Percentiles rank a stretch among this genome's conserved stretches.
Evolutionary conservation across 352 stramenopile genomes (phyloP).

Genomic region (Phytophthora idaei): DNA sequence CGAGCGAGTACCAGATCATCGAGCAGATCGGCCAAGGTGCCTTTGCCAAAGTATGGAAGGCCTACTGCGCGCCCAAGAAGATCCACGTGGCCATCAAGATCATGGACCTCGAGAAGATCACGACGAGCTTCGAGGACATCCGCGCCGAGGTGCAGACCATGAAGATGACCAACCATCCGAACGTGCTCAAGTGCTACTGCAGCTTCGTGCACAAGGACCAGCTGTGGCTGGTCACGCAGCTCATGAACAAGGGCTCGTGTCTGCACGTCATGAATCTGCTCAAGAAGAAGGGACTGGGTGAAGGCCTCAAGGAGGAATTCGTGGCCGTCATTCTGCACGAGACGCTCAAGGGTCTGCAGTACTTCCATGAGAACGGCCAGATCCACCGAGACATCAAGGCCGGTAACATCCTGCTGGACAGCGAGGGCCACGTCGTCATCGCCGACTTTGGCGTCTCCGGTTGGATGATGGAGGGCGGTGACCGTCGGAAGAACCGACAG

Average conservation of each 20-base stretch:
- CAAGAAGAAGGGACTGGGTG: slow-evolving; percentile 90
- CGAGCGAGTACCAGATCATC: slow-evolving; percentile 89
- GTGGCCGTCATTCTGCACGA: slow-evolving; percentile 98
- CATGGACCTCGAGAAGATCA: slow-evolving; percentile 99
- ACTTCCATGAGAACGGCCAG: slow-evolving; percentile 99
- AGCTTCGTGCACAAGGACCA: slow-evolving; percentile 97
- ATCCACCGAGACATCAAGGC: slow-evolving; percentile 99
- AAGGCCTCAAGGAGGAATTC: slow-evolving; percentile 94
- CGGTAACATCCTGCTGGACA: slow-evolving; percentile 96
- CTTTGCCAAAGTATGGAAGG: slow-evolving; percentile 98
- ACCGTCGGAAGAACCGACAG: slow-evolving; percentile 93
- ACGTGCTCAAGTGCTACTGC: slow-evolving; percentile 98
- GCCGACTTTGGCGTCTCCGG: slow-evolving; percentile 99
- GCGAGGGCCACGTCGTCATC: slow-evolving; percentile 95
- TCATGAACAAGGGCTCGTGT: slow-evolving; percentile 99
- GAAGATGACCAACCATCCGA: slow-evolving; percentile 98
- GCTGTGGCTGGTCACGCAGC: slow-evolving; percentile 98
- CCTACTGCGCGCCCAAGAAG: slow-evolving; percentile 89
- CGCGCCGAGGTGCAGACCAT: slow-evolving; percentile 97
- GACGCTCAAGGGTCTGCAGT: slow-evolving; percentile 96
- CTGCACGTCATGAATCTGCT: slow-evolving; percentile 97
- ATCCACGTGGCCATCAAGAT: slow-evolving; percentile 97
- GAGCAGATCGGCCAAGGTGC: slow-evolving; percentile 94
- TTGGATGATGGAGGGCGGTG: slow-evolving; percentile 97
- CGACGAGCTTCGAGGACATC: slow-evolving; percentile 93